Evolutionary conservation across 2,329 filamentous ascomycete genomes (phyloP).

Genomic region (Aspergillus pseudonomiae): DNA sequence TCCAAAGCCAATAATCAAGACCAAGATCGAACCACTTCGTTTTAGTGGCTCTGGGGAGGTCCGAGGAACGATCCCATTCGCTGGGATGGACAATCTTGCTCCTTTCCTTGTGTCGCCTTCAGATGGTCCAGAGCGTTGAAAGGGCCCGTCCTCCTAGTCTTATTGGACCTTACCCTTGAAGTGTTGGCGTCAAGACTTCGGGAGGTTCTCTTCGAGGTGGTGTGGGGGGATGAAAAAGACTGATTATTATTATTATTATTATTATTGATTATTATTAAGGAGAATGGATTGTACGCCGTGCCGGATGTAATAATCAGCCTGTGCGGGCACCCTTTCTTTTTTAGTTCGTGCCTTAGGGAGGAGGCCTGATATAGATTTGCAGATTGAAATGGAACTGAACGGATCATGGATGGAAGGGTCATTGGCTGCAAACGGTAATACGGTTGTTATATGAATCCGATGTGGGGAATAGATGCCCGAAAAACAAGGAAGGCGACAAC

Average conservation of each 20-base stretch:
- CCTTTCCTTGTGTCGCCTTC: constrained; percentile 14
- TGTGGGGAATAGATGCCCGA: constrained; percentile 14
- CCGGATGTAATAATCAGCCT: background rate
- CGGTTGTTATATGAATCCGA: constrained; percentile 1
- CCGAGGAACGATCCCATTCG: constrained; percentile 6
- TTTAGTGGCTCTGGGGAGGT: constrained; percentile 3
- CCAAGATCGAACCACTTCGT: constrained; percentile 6
- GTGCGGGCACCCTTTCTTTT: background rate
- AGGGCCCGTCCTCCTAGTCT: constrained; percentile 14
- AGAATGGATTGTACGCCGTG: background rate
- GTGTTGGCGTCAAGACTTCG: constrained; percentile 22
- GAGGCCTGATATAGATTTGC: background rate
- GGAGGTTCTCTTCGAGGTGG: background rate
- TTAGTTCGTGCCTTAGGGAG: background rate
- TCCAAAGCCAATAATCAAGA: constrained; percentile 8
- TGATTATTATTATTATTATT: background rate
- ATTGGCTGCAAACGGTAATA: constrained; percentile 16
- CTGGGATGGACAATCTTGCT: background rate
- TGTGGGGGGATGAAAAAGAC: background rate
- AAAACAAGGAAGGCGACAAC: constrained; percentile 10
- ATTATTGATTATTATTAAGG: background rate
- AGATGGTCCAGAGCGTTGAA: constrained; percentile 18
- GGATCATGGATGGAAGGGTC: constrained; percentile 2
- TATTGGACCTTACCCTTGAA: constrained; percentile 20
- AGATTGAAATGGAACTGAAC: constrained; percentile 4